Conservation (phyloP, 2,329 filamentous ascomycete species). For the Neopestalotiopsis rosae region DNA sequence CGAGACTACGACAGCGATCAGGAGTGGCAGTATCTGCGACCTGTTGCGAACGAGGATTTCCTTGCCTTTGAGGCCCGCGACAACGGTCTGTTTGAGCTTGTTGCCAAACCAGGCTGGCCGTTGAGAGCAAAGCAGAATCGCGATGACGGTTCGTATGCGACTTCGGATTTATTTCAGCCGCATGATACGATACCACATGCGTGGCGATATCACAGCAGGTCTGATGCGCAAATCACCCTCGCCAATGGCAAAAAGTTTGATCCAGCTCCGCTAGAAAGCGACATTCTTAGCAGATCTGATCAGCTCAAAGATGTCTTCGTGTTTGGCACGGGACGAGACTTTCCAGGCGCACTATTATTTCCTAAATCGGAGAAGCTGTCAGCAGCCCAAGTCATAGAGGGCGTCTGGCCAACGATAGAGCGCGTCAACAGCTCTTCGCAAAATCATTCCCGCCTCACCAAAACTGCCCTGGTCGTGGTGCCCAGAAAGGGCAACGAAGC, state of each 20-base stretch:
- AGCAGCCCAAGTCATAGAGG: slow-evolving; percentile 44
- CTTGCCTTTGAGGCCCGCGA: slow-evolving; percentile 53
- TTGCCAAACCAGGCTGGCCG: slow-evolving; percentile 63
- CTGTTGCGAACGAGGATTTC: slow-evolving; percentile 34
- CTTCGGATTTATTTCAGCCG: slow-evolving; percentile 64
- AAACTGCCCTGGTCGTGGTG: slow-evolving; percentile 55
- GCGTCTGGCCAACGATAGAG: slow-evolving; percentile 49
- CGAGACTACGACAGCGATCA: slow-evolving; percentile 58
- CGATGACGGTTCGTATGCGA: slow-evolving; percentile 64
- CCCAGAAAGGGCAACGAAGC: slow-evolving; percentile 32
- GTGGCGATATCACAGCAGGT: slow-evolving; percentile 67
- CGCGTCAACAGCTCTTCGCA: slow-evolving; percentile 54
- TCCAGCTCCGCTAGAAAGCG: slow-evolving; percentile 64
- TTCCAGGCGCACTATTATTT: slow-evolving; percentile 63
- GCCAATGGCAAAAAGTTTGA: slow-evolving; percentile 74
- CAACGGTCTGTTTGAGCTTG: slow-evolving; percentile 54
- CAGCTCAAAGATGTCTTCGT: slow-evolving; percentile 61
- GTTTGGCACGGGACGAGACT: slow-evolving; percentile 63
- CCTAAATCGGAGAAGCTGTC: slow-evolving; percentile 35
- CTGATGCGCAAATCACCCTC: slow-evolving; percentile 66
- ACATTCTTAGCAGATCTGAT: slow-evolving; percentile 48
- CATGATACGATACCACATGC: slow-evolving; percentile 57
- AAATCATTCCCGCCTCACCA: slow-evolving; percentile 55
- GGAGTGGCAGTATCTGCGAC: slow-evolving; percentile 67
- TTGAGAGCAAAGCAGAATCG: slow-evolving; percentile 63